Percentiles rank a stretch among this genome's conserved stretches.
Conservation (phyloP, 495 filamentous ascomycete species). For the Aspergillus kassunensis region DNA sequence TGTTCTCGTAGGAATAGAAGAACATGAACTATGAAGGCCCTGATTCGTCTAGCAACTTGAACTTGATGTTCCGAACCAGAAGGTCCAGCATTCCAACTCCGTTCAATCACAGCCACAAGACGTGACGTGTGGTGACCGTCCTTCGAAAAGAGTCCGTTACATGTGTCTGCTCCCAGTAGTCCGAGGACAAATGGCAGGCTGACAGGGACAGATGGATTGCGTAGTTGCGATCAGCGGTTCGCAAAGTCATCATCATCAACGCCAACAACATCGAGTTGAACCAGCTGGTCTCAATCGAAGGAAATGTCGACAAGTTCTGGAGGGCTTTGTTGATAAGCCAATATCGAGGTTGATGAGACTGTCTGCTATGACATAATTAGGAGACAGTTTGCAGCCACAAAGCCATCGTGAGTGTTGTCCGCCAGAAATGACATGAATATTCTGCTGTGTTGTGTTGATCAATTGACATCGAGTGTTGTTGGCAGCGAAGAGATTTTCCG, state of each 20-base stretch:
- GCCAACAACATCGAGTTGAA: no score
- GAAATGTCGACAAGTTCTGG: no score
- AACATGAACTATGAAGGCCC: constrained; percentile 55
- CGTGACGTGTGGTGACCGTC: constrained; percentile 43
- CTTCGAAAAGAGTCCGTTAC: constrained; percentile 38
- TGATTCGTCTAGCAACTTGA: constrained; percentile 42
- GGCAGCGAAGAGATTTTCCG: no score
- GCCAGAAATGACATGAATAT: no score
- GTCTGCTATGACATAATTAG: constrained; percentile 1
- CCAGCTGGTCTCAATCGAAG: no score
- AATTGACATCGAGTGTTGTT: no score
- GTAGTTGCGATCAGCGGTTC: constrained; percentile 25
- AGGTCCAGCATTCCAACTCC: constrained; percentile 41
- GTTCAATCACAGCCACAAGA: constrained; percentile 46
- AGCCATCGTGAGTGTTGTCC: neutral
- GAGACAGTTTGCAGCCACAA: neutral
- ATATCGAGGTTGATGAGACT: neutral
- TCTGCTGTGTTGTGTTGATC: no score
- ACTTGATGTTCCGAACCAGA: constrained; percentile 10
- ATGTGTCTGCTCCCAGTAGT: constrained; percentile 2
- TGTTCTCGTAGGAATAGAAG: constrained; percentile 44
- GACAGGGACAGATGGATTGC: constrained; percentile 42
- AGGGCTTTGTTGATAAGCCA: no score
- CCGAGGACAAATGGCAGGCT: constrained; percentile 12
- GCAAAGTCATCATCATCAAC: neutral